These are phyloP conservation scores for Aphanoascus verrucosus DNA, from an alignment of 2,329 filamentous ascomycete genomes.

Conservation along the genomic window DNA sequence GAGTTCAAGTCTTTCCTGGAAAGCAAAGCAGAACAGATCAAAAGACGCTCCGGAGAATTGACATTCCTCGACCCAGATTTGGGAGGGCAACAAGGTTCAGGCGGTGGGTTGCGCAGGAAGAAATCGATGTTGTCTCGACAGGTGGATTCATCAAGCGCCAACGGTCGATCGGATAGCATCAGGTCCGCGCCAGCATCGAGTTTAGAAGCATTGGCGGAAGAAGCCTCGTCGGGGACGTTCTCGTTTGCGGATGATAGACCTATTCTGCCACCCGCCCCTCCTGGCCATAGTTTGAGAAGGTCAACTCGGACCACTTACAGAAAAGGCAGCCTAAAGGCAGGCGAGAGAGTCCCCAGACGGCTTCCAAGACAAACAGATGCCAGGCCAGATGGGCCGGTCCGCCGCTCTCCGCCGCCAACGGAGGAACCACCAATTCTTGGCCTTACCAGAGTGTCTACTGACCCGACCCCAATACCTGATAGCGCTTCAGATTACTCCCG, in stretches of 20 bases:
- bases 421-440: conserved; percentile 28
- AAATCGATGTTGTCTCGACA: conserved; percentile 94
- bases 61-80: conserved; percentile 49
- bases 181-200: conserved; percentile 7
- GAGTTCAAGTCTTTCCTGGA: conserved; percentile 97
- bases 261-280: conserved; percentile 64
- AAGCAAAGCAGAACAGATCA: conserved; percentile 80
- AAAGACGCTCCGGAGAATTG: conserved; percentile 66
- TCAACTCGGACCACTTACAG: conserved; percentile 89
- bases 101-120: conserved; percentile 62
- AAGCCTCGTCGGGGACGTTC: conserved; percentile 8
- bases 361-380: conserved; percentile 21
- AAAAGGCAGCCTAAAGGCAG: conserved; percentile 66
- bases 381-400: conserved; percentile 43
- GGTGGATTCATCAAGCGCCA: conserved; percentile 58
- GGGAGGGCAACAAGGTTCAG: conserved; percentile 43
- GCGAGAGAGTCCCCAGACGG: conserved; percentile 7
- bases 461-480: conserved; percentile 24
- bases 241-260: conserved; percentile 54
- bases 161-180: conserved; percentile 5
- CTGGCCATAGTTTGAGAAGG: conserved; percentile 68
- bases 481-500: conserved; percentile 40
- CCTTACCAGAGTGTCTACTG: conserved; percentile 29
- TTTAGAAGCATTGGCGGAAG: conserved; percentile 15
- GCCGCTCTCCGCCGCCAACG: conserved; percentile 25